Conservation (phyloP, 2,329 filamentous ascomycete species). For the Epichloe sibirici region DNA sequence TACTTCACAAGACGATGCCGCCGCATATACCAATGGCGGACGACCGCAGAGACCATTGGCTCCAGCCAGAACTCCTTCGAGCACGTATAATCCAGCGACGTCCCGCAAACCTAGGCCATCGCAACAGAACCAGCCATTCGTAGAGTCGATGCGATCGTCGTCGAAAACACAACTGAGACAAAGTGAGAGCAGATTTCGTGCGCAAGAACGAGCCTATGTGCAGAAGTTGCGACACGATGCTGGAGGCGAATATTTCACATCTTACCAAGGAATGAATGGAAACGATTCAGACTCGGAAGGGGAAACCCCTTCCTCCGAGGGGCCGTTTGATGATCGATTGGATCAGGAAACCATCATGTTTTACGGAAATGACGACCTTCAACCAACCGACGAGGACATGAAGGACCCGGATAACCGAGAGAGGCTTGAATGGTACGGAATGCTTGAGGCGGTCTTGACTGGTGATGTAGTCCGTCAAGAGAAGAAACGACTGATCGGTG, state of each 20-base stretch:
- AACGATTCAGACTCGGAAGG: conserved; percentile 81
- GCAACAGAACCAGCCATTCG: conserved; percentile 22
- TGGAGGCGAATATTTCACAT: conserved; percentile 55
- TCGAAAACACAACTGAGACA: conserved; percentile 38
- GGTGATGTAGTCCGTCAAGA: conserved; percentile 97
- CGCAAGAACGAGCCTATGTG: conserved; percentile 85
- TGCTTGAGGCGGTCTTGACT: conserved; percentile 89
- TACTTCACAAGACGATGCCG: conserved; percentile 16
- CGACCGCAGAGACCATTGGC: conserved; percentile 55
- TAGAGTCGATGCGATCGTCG: conserved; percentile 35
- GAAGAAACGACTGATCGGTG: conserved; percentile 86
- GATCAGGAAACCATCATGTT: conserved; percentile 91
- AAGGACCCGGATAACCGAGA: conserved; percentile 81
- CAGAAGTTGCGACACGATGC: conserved; percentile 75
- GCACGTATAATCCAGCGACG: conserved; percentile 62
- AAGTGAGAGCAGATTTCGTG: conserved; percentile 34
- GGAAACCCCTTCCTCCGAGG: conserved; percentile 76
- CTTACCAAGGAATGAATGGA: conserved; percentile 47
- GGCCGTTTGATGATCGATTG: conserved; percentile 73
- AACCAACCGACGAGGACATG: conserved; percentile 81
- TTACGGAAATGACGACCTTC: conserved; percentile 78
- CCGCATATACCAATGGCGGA: conserved; percentile 18
- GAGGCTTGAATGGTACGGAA: conserved; percentile 92
- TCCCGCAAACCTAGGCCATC: conserved; percentile 35
- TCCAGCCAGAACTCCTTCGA: conserved; percentile 63